These are phyloP conservation scores for Helotiales sp. DNA, from an alignment of 2,329 filamentous ascomycete genomes.

Conservation along the genomic window DNA sequence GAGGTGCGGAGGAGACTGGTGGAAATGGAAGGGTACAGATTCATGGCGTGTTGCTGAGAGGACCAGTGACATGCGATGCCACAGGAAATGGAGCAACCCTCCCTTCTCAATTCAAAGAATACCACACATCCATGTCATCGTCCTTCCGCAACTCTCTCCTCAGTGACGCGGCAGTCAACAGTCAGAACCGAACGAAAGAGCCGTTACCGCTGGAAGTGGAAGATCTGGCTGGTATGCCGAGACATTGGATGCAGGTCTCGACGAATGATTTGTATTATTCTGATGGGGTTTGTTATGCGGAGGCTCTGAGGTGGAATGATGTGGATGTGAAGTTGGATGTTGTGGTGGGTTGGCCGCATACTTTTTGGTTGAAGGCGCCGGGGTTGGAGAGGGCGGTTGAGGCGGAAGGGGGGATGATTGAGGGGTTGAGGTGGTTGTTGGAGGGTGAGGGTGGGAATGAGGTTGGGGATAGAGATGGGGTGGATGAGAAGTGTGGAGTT, in stretches of 20 bases:
- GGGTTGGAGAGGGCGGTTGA: slow-evolving; percentile 47
- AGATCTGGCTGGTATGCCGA: slow-evolving; percentile 39
- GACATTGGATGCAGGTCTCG: slow-evolving; percentile 55
- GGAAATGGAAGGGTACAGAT: slow-evolving; percentile 41
- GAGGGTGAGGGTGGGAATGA: slow-evolving; percentile 12
- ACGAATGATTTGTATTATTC: slow-evolving; percentile 58
- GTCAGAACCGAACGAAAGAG: slow-evolving; percentile 48
- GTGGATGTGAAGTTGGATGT: slow-evolving; percentile 50
- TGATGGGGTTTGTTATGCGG: slow-evolving; percentile 56
- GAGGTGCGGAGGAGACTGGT: too few relatives aligned
- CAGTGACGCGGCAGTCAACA: slow-evolving; percentile 43
- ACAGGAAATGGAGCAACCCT: slow-evolving; percentile 47
- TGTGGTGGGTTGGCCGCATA: slow-evolving; percentile 55
- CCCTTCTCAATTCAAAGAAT: slow-evolving; percentile 43
- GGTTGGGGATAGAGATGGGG: slow-evolving; percentile 3
- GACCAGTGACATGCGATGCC: slow-evolving; percentile 54
- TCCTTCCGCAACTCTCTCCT: slow-evolving; percentile 47
- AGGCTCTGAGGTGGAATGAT: slow-evolving; percentile 47
- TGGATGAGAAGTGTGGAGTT: not conserved
- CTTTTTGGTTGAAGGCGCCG: slow-evolving; percentile 56
- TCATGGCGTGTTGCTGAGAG: slow-evolving; percentile 52
- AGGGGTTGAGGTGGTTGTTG: slow-evolving; percentile 50
- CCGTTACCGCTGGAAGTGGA: slow-evolving; percentile 48
- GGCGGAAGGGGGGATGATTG: slow-evolving; percentile 50
- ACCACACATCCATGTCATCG: slow-evolving; percentile 48